These are phyloP conservation scores for Plasmodium adleri DNA, from an alignment of 169 alveolate genomes.

Conservation along the genomic window DNA sequence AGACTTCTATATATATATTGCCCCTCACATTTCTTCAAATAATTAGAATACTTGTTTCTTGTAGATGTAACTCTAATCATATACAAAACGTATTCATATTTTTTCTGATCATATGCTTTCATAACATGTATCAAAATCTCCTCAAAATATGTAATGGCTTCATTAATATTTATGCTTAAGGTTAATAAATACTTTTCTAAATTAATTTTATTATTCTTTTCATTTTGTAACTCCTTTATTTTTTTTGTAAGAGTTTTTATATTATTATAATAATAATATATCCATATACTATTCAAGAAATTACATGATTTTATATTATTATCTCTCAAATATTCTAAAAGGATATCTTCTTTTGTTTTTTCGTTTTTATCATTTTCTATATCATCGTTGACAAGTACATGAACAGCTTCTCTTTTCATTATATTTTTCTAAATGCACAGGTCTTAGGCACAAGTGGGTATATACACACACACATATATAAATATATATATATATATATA, in stretches of 20 bases:
- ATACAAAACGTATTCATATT: constrained; percentile 20
- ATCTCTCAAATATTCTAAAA: constrained; percentile 29
- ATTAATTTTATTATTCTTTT: not conserved
- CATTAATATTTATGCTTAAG: constrained; percentile 40
- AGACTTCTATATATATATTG: not conserved
- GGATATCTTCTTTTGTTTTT: constrained; percentile 39
- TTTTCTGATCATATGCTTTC: constrained; percentile 44
- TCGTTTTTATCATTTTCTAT: constrained; percentile 11
- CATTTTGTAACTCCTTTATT: constrained; percentile 9
- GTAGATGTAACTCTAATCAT: constrained; percentile 5
- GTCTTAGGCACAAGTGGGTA: not conserved
- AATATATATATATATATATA: not conserved
- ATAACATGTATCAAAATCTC: constrained; percentile 4
- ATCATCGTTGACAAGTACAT: not conserved
- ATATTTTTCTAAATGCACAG: not conserved
- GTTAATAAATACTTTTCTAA: constrained; percentile 14
- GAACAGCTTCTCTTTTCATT: constrained; percentile 27
- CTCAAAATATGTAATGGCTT: constrained; percentile 32
- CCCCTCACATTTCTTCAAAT: not conserved
- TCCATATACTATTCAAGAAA: constrained; percentile 36
- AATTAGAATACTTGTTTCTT: not conserved
- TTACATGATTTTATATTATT: constrained; percentile 14
- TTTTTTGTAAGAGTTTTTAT: constrained; percentile 50
- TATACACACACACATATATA: not conserved
- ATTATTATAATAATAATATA: constrained; percentile 39